These are phyloP conservation scores for Tetradesmus lagerheimii DNA, from an alignment of 139 green algal genomes.

Conservation along the genomic window DNA sequence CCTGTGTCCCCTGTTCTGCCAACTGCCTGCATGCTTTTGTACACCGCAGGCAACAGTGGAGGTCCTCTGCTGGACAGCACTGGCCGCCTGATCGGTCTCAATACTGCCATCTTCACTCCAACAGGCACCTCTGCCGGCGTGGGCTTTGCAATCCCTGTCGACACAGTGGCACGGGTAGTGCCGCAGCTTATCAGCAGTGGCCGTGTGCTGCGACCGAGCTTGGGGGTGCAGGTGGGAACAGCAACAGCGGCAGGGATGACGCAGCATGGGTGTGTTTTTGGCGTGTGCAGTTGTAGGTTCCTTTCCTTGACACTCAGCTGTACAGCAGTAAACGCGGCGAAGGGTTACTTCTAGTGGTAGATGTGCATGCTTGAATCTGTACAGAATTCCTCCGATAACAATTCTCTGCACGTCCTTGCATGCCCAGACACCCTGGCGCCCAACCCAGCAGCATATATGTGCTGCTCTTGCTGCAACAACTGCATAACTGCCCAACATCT, in stretches of 20 bases:
- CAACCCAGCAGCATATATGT: too few species aligned
- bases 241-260: not conserved
- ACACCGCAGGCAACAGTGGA: conserved; percentile 64
- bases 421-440: too few species aligned
- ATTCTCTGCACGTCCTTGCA: too few species aligned
- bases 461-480: too few species aligned
- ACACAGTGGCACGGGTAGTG: conserved; percentile 76
- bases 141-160: conserved; percentile 89
- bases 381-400: too few species aligned
- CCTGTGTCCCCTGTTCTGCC: not conserved
- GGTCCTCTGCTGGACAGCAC: conserved; percentile 83
- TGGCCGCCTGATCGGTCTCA: conserved; percentile 79
- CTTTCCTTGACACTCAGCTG: too few species aligned
- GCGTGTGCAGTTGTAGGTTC: too few species aligned
- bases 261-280: too few species aligned
- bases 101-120: conserved; percentile 91
- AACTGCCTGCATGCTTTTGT: conserved; percentile 47
- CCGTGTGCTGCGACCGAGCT: conserved; percentile 70
- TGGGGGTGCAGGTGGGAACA: conserved; percentile 85
- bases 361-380: too few species aligned
- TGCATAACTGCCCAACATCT: too few species aligned
- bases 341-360: too few species aligned
- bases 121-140: conserved; percentile 78
- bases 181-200: conserved; percentile 88
- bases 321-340: too few species aligned